Percentiles rank a stretch among this genome's conserved stretches.
Evolutionary conservation across 164 flowering plant genomes (phyloP).

Genomic region (Houttuynia cordata): DNA sequence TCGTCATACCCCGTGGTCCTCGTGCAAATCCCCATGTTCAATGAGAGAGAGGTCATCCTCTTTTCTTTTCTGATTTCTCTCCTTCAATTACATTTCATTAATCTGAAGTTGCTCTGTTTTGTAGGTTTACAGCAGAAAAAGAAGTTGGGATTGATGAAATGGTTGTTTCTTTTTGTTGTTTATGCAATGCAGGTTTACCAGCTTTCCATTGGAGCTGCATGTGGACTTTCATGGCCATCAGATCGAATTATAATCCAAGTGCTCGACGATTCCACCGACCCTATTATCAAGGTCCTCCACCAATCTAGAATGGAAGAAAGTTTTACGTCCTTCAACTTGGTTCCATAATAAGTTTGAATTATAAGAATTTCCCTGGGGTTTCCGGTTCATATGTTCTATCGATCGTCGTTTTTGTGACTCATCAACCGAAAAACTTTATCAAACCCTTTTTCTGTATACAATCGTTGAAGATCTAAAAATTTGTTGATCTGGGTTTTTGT

Average conservation of each 20-base stretch:
- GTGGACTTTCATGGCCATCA: conserved; percentile 14
- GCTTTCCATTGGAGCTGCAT: conserved; percentile 13
- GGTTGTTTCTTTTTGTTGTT: neutral
- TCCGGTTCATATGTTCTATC: neutral
- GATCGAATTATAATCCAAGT: conserved; percentile 14
- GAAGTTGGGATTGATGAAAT: no score
- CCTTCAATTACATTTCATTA: neutral
- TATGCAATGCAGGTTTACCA: conserved; percentile 8
- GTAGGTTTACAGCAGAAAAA: neutral
- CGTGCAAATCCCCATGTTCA: conserved; percentile 65
- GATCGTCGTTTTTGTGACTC: neutral
- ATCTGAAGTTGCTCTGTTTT: neutral
- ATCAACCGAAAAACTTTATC: neutral
- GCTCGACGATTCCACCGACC: conserved; percentile 17
- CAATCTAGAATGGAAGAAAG: neutral
- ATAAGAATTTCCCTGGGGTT: neutral
- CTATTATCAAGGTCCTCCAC: conserved; percentile 8
- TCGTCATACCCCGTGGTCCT: conserved; percentile 37
- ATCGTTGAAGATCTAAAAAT: neutral
- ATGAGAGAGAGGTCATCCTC: conserved; percentile 52
- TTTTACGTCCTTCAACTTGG: neutral
- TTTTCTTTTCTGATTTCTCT: neutral
- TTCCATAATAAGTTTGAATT: neutral
- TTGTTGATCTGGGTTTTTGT: neutral
- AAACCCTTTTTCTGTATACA: neutral